phyloP scores from a whole-genome alignment of 1,139 yeast species.

The Suhomyces kunorum region DNA sequence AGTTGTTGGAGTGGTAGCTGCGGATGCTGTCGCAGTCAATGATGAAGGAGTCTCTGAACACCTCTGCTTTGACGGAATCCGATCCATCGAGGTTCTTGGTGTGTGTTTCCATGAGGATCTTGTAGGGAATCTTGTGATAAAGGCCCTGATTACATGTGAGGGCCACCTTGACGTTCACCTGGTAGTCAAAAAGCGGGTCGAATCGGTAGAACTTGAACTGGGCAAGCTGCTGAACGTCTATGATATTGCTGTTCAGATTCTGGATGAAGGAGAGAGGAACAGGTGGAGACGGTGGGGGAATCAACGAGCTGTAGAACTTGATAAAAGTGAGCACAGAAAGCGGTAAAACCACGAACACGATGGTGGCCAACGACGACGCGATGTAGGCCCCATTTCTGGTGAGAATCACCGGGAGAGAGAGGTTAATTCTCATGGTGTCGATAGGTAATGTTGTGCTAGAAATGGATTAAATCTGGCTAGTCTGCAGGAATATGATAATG shows the following conservation, averaged over 20 bases:
- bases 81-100: neutral
- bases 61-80: slow-evolving; percentile 2
- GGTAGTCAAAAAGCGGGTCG: slow-evolving; percentile 19
- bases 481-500: neutral
- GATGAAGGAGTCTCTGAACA: slow-evolving; percentile 15
- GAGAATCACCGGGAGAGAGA: slow-evolving; percentile 2
- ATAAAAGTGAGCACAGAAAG: slow-evolving; percentile 38
- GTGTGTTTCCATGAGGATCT: slow-evolving; percentile 7
- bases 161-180: slow-evolving; percentile 27
- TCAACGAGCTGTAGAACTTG: slow-evolving; percentile 36
- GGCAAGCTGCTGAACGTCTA: slow-evolving; percentile 3
- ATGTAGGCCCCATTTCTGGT: slow-evolving; percentile 8
- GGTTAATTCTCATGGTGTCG: slow-evolving; percentile 6
- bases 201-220: slow-evolving; percentile 8
- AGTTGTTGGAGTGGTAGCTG: slow-evolving; percentile 33
- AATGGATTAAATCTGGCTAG: too few species aligned
- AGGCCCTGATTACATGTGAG: slow-evolving; percentile 28
- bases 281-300: slow-evolving; percentile 33
- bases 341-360: slow-evolving; percentile 34
- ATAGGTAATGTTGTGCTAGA: too few species aligned
- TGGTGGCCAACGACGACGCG: slow-evolving; percentile 13
- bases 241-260: slow-evolving; percentile 7
- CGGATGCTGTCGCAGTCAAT: slow-evolving; percentile 34
- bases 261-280: slow-evolving; percentile 28
- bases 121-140: slow-evolving; percentile 14